Conservation (phyloP, 2,329 filamentous ascomycete species). For the Emmonsia crescens region DNA sequence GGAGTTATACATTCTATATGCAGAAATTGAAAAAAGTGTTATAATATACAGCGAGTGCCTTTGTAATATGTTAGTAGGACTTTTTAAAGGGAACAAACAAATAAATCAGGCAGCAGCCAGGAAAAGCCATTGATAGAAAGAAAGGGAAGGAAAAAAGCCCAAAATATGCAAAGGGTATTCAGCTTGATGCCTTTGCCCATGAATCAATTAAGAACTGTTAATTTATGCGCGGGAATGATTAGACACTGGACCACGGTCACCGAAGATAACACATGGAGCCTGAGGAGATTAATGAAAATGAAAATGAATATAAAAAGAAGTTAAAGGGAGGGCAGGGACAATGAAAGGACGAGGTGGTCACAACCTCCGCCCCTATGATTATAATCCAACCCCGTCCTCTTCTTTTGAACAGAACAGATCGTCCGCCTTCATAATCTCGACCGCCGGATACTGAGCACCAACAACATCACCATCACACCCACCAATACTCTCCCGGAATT, state of each 20-base stretch:
- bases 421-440: slow-evolving; percentile 30
- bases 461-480: slow-evolving; percentile 47
- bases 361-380: neutral
- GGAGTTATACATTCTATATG: neutral
- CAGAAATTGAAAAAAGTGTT: neutral
- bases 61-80: neutral
- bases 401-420: slow-evolving; percentile 56
- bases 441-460: slow-evolving; percentile 23
- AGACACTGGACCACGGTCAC: no score
- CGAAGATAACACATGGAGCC: no score
- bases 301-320: neutral
- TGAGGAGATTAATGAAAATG: neutral
- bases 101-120: no score
- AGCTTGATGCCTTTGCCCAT: neutral
- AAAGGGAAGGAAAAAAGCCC: neutral
- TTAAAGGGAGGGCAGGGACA: neutral
- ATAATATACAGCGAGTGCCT: neutral
- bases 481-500: slow-evolving; percentile 57
- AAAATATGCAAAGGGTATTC: neutral
- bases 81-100: no score
- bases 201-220: neutral
- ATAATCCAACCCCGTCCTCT: slow-evolving; percentile 6
- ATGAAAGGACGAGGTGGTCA: neutral
- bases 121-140: neutral
- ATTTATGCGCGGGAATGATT: no score